phyloP scores from a whole-genome alignment of 75 land plant species.

The Isoetes taiwanensis region DNA sequence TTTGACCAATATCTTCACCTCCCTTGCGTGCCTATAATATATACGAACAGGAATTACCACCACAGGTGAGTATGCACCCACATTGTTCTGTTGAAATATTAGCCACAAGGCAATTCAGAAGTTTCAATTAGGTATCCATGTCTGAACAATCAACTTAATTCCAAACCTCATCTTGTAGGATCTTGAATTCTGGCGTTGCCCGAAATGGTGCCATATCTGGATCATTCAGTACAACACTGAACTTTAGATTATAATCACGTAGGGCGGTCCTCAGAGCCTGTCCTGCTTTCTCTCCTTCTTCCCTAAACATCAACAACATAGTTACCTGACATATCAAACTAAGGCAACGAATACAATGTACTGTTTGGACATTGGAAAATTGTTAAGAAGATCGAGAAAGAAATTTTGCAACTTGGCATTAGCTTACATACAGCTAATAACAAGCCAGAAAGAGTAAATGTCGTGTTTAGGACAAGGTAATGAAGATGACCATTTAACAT shows the following conservation, averaged over 20 bases:
- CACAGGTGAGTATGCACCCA: not conserved
- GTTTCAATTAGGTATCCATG: too few species aligned
- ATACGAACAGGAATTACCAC: not conserved
- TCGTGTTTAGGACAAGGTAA: too few species aligned
- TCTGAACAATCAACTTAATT: not conserved
- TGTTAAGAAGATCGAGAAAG: too few species aligned
- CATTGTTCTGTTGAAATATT: not conserved
- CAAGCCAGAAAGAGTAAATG: too few species aligned
- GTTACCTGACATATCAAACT: not conserved
- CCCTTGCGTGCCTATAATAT: constrained; percentile 63
- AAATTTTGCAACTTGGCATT: too few species aligned
- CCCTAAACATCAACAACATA: constrained; percentile 28
- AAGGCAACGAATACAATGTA: not conserved
- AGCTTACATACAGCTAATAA: too few species aligned
- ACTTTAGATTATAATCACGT: constrained; percentile 76
- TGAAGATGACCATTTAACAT: too few species aligned
- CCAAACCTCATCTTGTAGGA: constrained; percentile 83
- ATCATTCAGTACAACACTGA: constrained; percentile 82
- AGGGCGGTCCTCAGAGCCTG: constrained; percentile 69
- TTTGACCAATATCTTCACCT: constrained; percentile 70
- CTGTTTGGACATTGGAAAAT: too few species aligned
- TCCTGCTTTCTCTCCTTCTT: constrained; percentile 66
- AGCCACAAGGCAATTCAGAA: not conserved
- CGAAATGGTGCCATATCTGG: constrained; percentile 89
- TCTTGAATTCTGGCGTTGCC: constrained; percentile 76